phyloP scores from a whole-genome alignment of 2,329 filamentous ascomycete genomes.

The Phaeoacremonium minimum region DNA sequence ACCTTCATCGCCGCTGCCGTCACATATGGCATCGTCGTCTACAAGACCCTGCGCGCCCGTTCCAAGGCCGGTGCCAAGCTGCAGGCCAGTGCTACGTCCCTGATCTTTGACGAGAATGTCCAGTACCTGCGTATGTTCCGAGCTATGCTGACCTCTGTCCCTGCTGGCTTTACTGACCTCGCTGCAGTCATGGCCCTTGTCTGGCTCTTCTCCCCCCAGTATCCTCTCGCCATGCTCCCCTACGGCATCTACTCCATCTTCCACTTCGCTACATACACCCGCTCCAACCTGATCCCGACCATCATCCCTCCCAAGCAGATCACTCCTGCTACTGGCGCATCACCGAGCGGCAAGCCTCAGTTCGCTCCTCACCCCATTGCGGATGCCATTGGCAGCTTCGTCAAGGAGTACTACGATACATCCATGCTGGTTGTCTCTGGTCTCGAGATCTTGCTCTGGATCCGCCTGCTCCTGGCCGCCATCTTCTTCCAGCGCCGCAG shows the following conservation, averaged over 20 bases:
- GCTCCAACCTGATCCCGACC: conserved; percentile 87
- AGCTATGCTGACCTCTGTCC: background rate
- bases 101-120: conserved; percentile 89
- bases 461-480: conserved; percentile 75
- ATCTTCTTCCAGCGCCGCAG: conserved; percentile 86
- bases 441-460: conserved; percentile 85
- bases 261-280: conserved; percentile 95
- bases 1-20: conserved; percentile 85
- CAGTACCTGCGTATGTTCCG: conserved; percentile 81
- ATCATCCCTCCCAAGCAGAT: conserved; percentile 62
- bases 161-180: background rate
- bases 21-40: conserved; percentile 97
- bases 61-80: conserved; percentile 67
- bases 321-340: conserved; percentile 48
- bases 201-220: conserved; percentile 90
- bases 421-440: conserved; percentile 91
- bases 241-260: conserved; percentile 98
- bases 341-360: conserved; percentile 54
- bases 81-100: conserved; percentile 54
- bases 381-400: conserved; percentile 84
- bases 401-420: conserved; percentile 96
- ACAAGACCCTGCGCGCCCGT: conserved; percentile 90
- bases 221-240: conserved; percentile 84
- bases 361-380: conserved; percentile 57
- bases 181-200: conserved; percentile 80